These are phyloP conservation scores for Naganishia randhawae DNA, from an alignment of 768 basidiomycete species.

Conservation along the genomic window DNA sequence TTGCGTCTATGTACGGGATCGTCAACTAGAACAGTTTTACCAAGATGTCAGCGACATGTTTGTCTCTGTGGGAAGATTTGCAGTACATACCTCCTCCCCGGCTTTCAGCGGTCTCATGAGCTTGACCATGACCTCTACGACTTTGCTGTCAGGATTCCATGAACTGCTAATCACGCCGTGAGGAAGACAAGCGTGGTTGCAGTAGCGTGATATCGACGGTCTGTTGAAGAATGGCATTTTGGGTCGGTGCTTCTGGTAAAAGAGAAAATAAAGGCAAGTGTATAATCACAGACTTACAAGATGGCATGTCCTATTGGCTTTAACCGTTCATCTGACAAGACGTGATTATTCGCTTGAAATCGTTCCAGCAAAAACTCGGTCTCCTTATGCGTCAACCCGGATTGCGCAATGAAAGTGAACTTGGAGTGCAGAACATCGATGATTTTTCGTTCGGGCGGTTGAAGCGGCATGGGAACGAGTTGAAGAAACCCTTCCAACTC, in stretches of 20 bases:
- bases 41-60: too few species aligned
- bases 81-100: conserved; percentile 23
- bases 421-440: conserved; percentile 18
- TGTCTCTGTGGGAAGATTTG: too few species aligned
- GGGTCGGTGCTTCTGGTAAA: too few species aligned
- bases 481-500: conserved; percentile 23
- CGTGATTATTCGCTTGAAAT: conserved; percentile 30
- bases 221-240: not conserved
- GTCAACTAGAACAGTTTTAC: conserved; percentile 17
- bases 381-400: conserved; percentile 1
- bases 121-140: conserved; percentile 3
- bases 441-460: conserved; percentile 9
- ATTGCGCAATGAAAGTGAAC: not conserved
- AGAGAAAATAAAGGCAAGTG: not conserved
- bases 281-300: conserved; percentile 21
- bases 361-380: conserved; percentile 24
- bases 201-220: conserved; percentile 27
- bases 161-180: conserved; percentile 5
- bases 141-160: conserved; percentile 11
- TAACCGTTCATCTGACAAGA: conserved; percentile 29
- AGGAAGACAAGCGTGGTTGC: conserved; percentile 29
- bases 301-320: conserved; percentile 29
- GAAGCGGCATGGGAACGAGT: conserved; percentile 21
- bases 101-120: conserved; percentile 18
- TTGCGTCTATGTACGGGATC: conserved; percentile 30